Base-by-base conservation (phyloP, 495 filamentous ascomycete genomes). In the Sordaria brevicollis region DNA sequence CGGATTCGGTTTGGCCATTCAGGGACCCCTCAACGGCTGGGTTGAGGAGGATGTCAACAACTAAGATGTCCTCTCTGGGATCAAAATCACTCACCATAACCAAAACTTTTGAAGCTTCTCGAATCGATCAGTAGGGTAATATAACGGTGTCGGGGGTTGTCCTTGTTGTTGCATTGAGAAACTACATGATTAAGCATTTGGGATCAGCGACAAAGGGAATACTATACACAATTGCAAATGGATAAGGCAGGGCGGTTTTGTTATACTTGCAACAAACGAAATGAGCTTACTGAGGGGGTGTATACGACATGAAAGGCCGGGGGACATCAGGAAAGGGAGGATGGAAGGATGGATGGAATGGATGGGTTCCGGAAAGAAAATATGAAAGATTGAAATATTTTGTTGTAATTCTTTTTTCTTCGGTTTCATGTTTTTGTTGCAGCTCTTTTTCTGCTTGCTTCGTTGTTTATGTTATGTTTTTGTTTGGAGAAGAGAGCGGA, bases 11-110 rank as follows among this genome's bases (percentile, higher is more conserved):
- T 78, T 87, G 6, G 84, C 81, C 25, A 82, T 86, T 62, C 82
- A 86, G 70, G 82, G 83, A 11, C 81, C 80, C 31, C 74, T 87
- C 67, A 86, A 85, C 43, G 84, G 84, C 10, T 86, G 86, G 82
- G 84, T 84, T 41, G 86, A 86, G 74, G 86, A 87, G 77, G 85
- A 87, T 72, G 83, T 86, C 67, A 81, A 79, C 35, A 84, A 84
- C 76, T 85, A 71, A 78, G 69, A 62, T 17, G n/a, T n/a, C n/a
- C n/a, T n/a, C 49, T 31, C 49, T 57, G 25, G 41, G 25, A 25
- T 57, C 49, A 31, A 31, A 6, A 5, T 57, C 4, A 11, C 35
- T 9, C 7, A 36, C 35, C 8, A 36, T 21, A 57, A 8, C n/a
- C 13, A 49, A 13, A 38, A 29, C 34, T n/a, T 19, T 34, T 37